These are phyloP conservation scores for Malus asiatica DNA, from an alignment of 306 rosid species.

Conservation along the genomic window DNA sequence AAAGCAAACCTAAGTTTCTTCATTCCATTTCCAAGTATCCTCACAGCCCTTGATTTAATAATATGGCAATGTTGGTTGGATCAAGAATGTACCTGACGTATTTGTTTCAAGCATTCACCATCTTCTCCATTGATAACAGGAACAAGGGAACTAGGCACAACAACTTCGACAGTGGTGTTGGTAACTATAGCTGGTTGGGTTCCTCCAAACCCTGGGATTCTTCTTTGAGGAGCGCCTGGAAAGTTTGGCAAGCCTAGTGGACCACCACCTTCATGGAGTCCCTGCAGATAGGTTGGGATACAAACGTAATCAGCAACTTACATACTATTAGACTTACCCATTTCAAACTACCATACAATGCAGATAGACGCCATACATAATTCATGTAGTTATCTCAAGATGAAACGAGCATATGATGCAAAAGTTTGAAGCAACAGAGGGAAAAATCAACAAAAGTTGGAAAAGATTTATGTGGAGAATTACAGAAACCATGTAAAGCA, in stretches of 20 bases:
- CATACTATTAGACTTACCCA: neutral
- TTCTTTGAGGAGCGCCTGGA: conserved; percentile 60
- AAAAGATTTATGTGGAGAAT: neutral
- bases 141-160: conserved; percentile 73
- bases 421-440: neutral
- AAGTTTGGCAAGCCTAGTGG: conserved; percentile 68
- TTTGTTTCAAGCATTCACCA: conserved; percentile 95
- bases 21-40: neutral
- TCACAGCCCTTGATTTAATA: neutral
- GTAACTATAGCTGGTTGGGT: conserved; percentile 67
- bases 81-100: conserved; percentile 61
- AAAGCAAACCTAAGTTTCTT: neutral
- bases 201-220: conserved; percentile 63
- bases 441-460: neutral
- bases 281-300: conserved; percentile 40
- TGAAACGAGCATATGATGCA: neutral
- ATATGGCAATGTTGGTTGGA: too few species aligned
- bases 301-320: conserved; percentile 1
- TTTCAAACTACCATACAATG: neutral
- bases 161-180: conserved; percentile 85
- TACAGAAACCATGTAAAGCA: neutral
- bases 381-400: neutral
- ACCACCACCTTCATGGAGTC: conserved; percentile 60
- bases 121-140: conserved; percentile 81
- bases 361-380: neutral